Conservation (phyloP, 371 early-diverging fungal genomes). For the Mucor irregularis region DNA sequence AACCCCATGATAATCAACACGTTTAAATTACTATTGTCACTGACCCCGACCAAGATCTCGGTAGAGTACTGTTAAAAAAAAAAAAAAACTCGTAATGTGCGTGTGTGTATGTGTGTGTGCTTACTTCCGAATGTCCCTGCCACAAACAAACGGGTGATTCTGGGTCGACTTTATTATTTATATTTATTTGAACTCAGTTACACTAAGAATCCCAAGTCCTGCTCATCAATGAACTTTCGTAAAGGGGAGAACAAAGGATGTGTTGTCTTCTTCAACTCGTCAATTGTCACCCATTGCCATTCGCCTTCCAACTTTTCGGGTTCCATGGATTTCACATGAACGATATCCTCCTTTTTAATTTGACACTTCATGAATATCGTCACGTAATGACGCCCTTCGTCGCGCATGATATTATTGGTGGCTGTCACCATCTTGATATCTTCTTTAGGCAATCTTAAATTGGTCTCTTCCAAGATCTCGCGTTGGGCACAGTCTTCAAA, state of each 20-base stretch:
- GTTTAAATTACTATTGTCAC: no score
- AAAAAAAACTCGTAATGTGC: no score
- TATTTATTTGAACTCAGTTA: neutral
- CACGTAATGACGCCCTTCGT: conserved; percentile 61
- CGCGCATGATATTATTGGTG: conserved; percentile 59
- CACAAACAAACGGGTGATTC: neutral
- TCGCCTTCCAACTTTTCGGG: conserved; percentile 58
- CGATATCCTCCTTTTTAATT: conserved; percentile 16
- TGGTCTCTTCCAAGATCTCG: conserved; percentile 65
- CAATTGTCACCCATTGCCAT: conserved; percentile 56
- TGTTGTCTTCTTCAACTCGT: conserved; percentile 34
- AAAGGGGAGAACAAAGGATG: conserved; percentile 51
- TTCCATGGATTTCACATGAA: conserved; percentile 48
- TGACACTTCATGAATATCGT: conserved; percentile 60
- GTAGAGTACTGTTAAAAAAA: no score
- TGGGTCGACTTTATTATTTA: neutral
- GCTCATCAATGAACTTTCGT: conserved; percentile 14
- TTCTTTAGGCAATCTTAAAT: conserved; percentile 34
- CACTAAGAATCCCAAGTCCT: conserved; percentile 13
- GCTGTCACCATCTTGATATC: conserved; percentile 47
- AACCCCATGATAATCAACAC: no score
- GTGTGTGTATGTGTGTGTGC: neutral
- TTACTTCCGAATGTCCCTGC: neutral
- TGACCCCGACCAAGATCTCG: no score
- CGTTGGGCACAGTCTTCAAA: conserved; percentile 64